Base-by-base conservation (phyloP, 164 flowering plant species). In the Kingdonia uniflora region DNA sequence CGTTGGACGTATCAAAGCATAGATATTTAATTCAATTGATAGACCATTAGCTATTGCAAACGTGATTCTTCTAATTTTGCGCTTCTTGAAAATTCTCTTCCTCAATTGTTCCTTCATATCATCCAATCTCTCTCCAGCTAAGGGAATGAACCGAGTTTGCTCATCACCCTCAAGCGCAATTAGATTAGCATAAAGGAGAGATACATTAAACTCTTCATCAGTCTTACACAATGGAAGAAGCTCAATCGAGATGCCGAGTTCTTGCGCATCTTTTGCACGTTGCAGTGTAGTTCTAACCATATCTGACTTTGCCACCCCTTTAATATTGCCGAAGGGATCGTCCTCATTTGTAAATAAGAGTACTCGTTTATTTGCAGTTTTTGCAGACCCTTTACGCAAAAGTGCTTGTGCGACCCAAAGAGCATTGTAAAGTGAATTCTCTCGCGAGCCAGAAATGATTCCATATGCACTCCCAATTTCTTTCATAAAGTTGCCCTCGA, bases 341-440 rank as follows among this genome's bases (percentile, higher is more conserved):
- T 89, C 97, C 67, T 94, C 96, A 71, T 94, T 81, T 53, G 99
- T 86, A 52, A 94, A 81, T 50, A 89, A 44, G 43, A 94, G 81
- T 29, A 89, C 78, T 21, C 95, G 68, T 58, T 89, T 94, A 57
- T 80, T 92, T 49, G 75, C 78, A 62, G 84, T 80, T 68, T 85
- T 94, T 17, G 77, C 65, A 61, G 97, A 86, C 99, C 99, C 96
- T 76, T 85, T 89, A 2, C 99, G 95, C 44, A 94, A 61, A 23
- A 94, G 65, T 19, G 85, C 99, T 72, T 94, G 99, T 33, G 95
- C 95, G 45, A 71, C 99, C 99, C 99, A 94, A 45, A 94, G 66
- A 48, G 95, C 97, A 76, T 79, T 89, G 65, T 84, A 89, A 35
- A 94, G 77, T 37, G 97, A 75, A 74, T 89, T 94, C 47, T 94